phyloP scores from a whole-genome alignment of 2,329 filamentous ascomycete species.

The Leptoxyphium fumago region DNA sequence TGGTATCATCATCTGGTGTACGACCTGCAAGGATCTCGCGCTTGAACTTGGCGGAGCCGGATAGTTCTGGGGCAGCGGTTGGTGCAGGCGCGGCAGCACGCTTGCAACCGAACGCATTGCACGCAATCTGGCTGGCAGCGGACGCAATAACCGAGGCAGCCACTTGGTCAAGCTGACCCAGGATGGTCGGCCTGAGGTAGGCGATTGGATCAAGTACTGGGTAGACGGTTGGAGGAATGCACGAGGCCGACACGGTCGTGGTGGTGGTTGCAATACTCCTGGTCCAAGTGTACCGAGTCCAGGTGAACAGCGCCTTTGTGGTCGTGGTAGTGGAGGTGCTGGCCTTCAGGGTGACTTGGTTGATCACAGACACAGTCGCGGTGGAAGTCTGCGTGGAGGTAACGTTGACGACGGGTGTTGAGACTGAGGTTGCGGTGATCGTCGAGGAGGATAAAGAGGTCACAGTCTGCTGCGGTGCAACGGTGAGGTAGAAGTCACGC shows the following conservation, averaged over 20 bases:
- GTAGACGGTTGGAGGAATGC: slow-evolving; percentile 2
- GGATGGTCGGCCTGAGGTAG: slow-evolving; percentile 14
- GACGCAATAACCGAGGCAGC: slow-evolving; percentile 1
- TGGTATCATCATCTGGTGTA: slow-evolving; percentile 6
- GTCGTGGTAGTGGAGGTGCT: slow-evolving; percentile 8
- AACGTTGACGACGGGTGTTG: slow-evolving; percentile 12
- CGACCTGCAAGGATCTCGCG: slow-evolving; percentile 10
- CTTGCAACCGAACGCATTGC: slow-evolving; percentile 1
- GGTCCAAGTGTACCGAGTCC: slow-evolving; percentile 11
- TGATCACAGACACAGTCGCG: slow-evolving; percentile 4
- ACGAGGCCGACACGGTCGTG: slow-evolving; percentile 3
- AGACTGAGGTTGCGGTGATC: slow-evolving; percentile 7
- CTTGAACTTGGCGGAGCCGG: slow-evolving; percentile 9
- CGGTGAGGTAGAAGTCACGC: slow-evolving; percentile 25
- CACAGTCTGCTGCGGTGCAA: slow-evolving; percentile 21
- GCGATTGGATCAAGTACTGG: slow-evolving; percentile 12
- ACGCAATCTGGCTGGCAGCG: slow-evolving; percentile 1
- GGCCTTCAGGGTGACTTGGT: slow-evolving; percentile 9
- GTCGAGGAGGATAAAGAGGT: slow-evolving; percentile 11
- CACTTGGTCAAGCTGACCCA: slow-evolving; percentile 4
- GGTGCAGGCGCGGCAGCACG: slow-evolving; percentile 1
- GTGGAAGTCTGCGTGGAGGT: slow-evolving; percentile 14
- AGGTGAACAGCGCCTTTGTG: slow-evolving; percentile 11
- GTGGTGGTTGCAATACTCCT: slow-evolving; percentile 8
- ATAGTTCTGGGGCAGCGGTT: slow-evolving; percentile 2